A percentile compares a stretch with the other conserved stretches of the same genome.
Evolutionary conservation across 306 rosid species (phyloP).

Genomic region (Rosa rugosa): DNA sequence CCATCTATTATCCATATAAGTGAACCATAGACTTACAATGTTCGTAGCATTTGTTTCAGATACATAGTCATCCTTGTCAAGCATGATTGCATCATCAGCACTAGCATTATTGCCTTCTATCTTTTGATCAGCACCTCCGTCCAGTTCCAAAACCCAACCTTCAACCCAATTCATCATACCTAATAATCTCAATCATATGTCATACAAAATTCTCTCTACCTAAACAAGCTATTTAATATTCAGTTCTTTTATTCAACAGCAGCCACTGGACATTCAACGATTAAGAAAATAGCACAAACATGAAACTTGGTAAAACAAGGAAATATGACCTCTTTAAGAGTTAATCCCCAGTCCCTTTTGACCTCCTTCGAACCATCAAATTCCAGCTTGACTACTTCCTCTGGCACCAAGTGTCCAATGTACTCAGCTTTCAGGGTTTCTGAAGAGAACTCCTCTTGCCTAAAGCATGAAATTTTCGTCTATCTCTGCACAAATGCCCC

Average conservation of each 20-base stretch:
- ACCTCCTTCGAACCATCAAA: conserved; percentile 32
- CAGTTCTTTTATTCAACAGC: neutral
- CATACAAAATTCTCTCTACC: neutral
- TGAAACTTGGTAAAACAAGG: conserved; percentile 20
- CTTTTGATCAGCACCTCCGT: no score
- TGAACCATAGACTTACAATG: no score
- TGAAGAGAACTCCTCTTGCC: conserved; percentile 59
- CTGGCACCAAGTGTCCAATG: conserved; percentile 32
- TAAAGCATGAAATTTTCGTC: conserved; percentile 66
- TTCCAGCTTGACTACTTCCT: conserved; percentile 53
- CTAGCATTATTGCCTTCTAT: no score
- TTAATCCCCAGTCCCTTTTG: conserved; percentile 42
- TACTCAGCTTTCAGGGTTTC: conserved; percentile 51
- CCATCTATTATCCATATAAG: no score
- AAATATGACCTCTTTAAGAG: conserved; percentile 48
- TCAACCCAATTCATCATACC: neutral
- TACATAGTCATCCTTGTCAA: no score
- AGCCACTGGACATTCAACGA: conserved; percentile 8
- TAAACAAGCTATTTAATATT: neutral
- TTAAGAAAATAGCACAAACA: neutral
- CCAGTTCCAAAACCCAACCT: neutral
- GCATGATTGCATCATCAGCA: no score
- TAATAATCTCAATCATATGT: neutral
- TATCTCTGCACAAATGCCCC: conserved; percentile 50
- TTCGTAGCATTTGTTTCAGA: no score